Conservation (phyloP, 768 basidiomycete genomes). For the Dictyophora rubrovolvata region DNA sequence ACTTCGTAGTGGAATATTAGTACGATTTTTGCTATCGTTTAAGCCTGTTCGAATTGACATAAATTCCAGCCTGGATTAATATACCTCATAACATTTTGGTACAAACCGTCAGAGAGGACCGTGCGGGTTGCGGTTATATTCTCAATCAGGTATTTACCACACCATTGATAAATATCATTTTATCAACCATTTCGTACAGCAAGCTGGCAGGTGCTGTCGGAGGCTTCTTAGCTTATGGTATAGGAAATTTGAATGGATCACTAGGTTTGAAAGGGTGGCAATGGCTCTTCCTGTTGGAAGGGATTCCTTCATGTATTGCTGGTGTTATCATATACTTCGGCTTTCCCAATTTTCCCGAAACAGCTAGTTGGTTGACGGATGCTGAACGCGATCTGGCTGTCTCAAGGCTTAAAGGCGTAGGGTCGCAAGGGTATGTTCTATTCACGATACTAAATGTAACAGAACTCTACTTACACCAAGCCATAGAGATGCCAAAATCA, state of each 20-base stretch:
- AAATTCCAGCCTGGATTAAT: conserved; percentile 29
- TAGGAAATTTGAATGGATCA: conserved; percentile 21
- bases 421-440: conserved; percentile 18
- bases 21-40: neutral
- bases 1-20: neutral
- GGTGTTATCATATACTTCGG: conserved; percentile 22
- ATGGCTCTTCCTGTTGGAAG: conserved; percentile 37
- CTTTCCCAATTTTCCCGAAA: conserved; percentile 43
- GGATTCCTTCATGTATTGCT: conserved; percentile 31
- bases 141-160: conserved; percentile 13
- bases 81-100: conserved; percentile 38
- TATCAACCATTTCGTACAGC: conserved; percentile 12
- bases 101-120: conserved; percentile 18
- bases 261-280: conserved; percentile 18
- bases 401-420: conserved; percentile 26
- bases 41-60: neutral
- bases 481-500: conserved; percentile 23
- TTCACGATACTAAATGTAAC: neutral
- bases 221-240: conserved; percentile 25
- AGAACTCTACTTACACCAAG: neutral
- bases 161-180: neutral
- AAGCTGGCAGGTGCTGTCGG: conserved; percentile 26
- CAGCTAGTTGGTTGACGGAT: conserved; percentile 32
- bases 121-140: conserved; percentile 21
- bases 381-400: conserved; percentile 33